Percentiles rank a stretch among this genome's conserved stretches.
Evolutionary conservation across 306 rosid species (phyloP).

Genomic region (Hippophae tibetana): DNA sequence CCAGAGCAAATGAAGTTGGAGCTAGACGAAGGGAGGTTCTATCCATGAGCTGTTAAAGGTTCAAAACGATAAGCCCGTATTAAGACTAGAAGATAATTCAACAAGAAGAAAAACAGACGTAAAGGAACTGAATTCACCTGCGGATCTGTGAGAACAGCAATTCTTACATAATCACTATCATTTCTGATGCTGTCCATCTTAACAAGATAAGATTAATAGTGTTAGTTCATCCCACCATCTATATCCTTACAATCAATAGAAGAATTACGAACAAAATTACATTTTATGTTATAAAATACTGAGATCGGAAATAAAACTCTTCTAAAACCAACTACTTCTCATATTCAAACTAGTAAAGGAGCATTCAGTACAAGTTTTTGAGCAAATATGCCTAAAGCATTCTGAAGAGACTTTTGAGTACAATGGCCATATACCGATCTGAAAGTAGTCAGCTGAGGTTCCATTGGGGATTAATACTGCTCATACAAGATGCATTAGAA

Average conservation of each 20-base stretch:
- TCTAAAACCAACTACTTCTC: background rate
- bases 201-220: constrained; percentile 14
- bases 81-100: constrained; percentile 7
- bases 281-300: background rate
- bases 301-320: background rate
- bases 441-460: background rate
- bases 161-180: constrained; percentile 41
- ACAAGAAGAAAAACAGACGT: background rate
- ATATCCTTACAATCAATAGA: background rate
- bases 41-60: constrained; percentile 63
- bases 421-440: too few relatives aligned
- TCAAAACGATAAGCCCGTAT: constrained; percentile 1
- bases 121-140: constrained; percentile 40
- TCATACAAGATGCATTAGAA: background rate
- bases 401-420: too few relatives aligned
- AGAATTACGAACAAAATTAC: background rate
- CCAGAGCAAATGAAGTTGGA: constrained; percentile 57
- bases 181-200: constrained; percentile 20
- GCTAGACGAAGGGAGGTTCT: constrained; percentile 63
- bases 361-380: background rate
- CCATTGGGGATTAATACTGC: background rate
- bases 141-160: constrained; percentile 74
- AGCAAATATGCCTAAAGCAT: background rate
- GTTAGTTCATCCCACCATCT: background rate
- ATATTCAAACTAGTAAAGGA: background rate